Evolutionary conservation across 345 rosid species (phyloP), one percentile per base, ranked within the genome.

Genomic region (Eucalyptus sp.): DNA sequence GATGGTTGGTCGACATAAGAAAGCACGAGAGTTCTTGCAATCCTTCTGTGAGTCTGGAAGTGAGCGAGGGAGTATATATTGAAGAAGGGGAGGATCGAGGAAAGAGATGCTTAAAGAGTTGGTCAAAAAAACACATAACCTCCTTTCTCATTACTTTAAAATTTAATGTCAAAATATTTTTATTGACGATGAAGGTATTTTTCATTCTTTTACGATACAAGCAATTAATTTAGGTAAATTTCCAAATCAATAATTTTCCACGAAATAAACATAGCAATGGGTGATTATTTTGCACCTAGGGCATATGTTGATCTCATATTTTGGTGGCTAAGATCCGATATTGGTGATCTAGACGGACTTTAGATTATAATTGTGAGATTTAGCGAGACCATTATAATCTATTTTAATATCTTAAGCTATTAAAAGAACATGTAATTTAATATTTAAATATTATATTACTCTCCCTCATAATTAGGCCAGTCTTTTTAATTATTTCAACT

Each of bases 311-410:
- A 41, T 71, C 81, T 33, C 27, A 10, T 20, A 71, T 37, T 33
- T 37, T 43, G 12, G 43, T 20, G 2, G 27, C 13, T 3, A 37
- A 18, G 27, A 71, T 71, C 4, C 4, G 3, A 10, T 71, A 9
- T 33, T 10, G 27, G 46, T 37, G 13, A 37, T 71, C 81, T 43
- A 20, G 5, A 52, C 5, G 1, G 4, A 18, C 4, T 18, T 37
- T 20, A 37, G 27, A 76, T 76, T 10, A 76, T 41, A 76, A 56
- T 56, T 56, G 29, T 22, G 62, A 22, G 29, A 1, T 56, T 56
- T 56, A 22, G 6, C 0, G 1, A 1, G 62, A 56, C 0, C 13
- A 56, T 1, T 56, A 24, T 24, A 24, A 56, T 22, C 3, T 24
- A 0, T 56, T 56, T 56, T 24, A 22, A 56, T 9, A 56, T 22